These are phyloP conservation scores for Kwoniella pini DNA, from an alignment of 768 basidiomycete genomes.

Conservation along the genomic window DNA sequence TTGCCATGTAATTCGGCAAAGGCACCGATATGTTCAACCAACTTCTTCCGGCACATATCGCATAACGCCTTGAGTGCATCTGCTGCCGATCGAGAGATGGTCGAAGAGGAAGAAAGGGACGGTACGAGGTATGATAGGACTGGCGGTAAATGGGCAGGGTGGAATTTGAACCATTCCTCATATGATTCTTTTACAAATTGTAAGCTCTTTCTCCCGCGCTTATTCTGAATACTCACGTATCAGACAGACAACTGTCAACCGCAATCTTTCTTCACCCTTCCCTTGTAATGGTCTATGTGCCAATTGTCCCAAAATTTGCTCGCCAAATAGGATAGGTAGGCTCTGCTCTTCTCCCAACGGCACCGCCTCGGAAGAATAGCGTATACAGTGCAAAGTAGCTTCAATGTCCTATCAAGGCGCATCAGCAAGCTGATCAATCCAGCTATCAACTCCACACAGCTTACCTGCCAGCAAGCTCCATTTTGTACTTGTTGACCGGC, in stretches of 20 bases:
- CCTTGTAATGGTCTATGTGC: slow-evolving; percentile 53
- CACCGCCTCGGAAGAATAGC: slow-evolving; percentile 83
- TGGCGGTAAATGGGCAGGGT: slow-evolving; percentile 64
- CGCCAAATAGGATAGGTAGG: slow-evolving; percentile 64
- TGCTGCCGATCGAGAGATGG: slow-evolving; percentile 64
- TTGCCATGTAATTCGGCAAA: slow-evolving; percentile 82
- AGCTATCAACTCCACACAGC: too few relatives aligned
- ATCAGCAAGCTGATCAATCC: neutral
- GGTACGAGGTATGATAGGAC: slow-evolving; percentile 67
- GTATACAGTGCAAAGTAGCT: slow-evolving; percentile 79
- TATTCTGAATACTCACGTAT: slow-evolving; percentile 61
- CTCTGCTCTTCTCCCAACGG: slow-evolving; percentile 60
- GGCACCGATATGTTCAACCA: slow-evolving; percentile 78
- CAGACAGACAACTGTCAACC: slow-evolving; percentile 71
- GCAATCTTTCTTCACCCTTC: slow-evolving; percentile 61
- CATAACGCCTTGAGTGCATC: slow-evolving; percentile 81
- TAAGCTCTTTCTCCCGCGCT: neutral
- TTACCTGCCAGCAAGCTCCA: slow-evolving; percentile 68
- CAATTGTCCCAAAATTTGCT: slow-evolving; percentile 67
- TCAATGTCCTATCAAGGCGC: slow-evolving; percentile 69
- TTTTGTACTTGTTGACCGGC: slow-evolving; percentile 61
- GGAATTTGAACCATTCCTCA: slow-evolving; percentile 55
- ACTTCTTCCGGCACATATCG: slow-evolving; percentile 79
- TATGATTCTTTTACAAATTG: slow-evolving; percentile 44
- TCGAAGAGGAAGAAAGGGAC: slow-evolving; percentile 55